These are phyloP conservation scores for Oryza nivara DNA, from an alignment of 176 grass and related monocot species.

Conservation along the genomic window DNA sequence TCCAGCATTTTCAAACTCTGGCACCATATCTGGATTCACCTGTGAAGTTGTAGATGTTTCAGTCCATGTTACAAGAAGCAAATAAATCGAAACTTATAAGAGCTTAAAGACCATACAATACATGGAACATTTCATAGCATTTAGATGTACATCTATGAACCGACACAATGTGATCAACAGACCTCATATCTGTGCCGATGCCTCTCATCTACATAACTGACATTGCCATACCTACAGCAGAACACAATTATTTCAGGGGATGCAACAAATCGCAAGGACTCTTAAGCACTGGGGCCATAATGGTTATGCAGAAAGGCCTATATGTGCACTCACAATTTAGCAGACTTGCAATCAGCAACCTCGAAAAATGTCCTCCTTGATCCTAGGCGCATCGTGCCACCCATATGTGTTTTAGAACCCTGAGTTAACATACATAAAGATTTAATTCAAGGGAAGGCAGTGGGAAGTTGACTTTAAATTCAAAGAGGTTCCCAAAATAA, in stretches of 20 bases:
- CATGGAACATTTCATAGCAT: neutral
- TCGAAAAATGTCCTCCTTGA: slow-evolving; percentile 78
- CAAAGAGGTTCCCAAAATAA: slow-evolving; percentile 3
- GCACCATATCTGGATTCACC: slow-evolving; percentile 83
- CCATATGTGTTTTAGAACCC: slow-evolving; percentile 91
- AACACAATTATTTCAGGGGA: neutral
- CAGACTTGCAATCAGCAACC: slow-evolving; percentile 66
- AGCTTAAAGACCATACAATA: neutral
- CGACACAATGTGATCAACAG: neutral
- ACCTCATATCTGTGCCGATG: slow-evolving; percentile 92
- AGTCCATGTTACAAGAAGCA: neutral
- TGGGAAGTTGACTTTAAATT: neutral
- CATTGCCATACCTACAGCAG: slow-evolving; percentile 65
- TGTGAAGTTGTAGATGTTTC: slow-evolving; percentile 40
- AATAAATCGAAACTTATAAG: slow-evolving; percentile 5
- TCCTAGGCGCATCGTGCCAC: slow-evolving; percentile 81
- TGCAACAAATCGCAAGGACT: neutral
- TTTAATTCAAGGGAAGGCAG: slow-evolving; percentile 4
- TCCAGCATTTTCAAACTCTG: slow-evolving; percentile 75
- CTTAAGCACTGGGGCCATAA: neutral
- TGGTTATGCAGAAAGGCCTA: neutral
- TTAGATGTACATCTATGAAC: neutral
- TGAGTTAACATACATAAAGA: slow-evolving; percentile 37
- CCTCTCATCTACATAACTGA: slow-evolving; percentile 65
- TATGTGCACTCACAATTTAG: slow-evolving; percentile 65